phyloP scores from a whole-genome alignment of 1,139 yeast genomes.

The Yamadazyma pseudoaaseri region DNA sequence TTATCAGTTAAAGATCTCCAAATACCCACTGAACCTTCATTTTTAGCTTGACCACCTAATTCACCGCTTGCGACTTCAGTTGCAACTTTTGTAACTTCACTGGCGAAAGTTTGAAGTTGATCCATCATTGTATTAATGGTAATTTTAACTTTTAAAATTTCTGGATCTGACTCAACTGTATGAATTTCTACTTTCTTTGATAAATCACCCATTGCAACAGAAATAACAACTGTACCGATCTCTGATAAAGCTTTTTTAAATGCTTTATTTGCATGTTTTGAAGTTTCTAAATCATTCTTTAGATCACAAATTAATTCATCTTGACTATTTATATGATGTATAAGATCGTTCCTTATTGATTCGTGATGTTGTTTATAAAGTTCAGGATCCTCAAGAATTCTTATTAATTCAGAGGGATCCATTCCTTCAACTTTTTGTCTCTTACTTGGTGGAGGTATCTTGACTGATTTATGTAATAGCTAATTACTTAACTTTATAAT shows the following conservation, averaged over 20 bases:
- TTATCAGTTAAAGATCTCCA: constrained; percentile 85
- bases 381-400: constrained; percentile 42
- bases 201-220: constrained; percentile 84
- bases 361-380: constrained; percentile 30
- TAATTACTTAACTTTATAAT: not conserved
- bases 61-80: constrained; percentile 90
- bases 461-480: too few species aligned
- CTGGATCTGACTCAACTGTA: constrained; percentile 71
- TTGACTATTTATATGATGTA: constrained; percentile 31
- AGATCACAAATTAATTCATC: constrained; percentile 28
- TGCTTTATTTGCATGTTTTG: constrained; percentile 68
- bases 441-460: constrained; percentile 18
- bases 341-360: constrained; percentile 32
- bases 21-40: constrained; percentile 79
- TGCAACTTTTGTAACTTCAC: constrained; percentile 81
- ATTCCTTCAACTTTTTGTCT: constrained; percentile 22
- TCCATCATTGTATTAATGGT: constrained; percentile 89
- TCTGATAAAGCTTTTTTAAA: constrained; percentile 76
- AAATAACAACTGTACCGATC: constrained; percentile 77
- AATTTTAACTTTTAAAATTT: constrained; percentile 71
- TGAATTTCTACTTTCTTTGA: constrained; percentile 75
- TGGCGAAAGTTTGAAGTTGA: constrained; percentile 77
- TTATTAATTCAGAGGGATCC: constrained; percentile 34
- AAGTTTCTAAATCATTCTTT: constrained; percentile 46
- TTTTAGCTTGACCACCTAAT: constrained; percentile 84